Conservation (phyloP, 306 rosid genomes). For the Trifolium repens region DNA sequence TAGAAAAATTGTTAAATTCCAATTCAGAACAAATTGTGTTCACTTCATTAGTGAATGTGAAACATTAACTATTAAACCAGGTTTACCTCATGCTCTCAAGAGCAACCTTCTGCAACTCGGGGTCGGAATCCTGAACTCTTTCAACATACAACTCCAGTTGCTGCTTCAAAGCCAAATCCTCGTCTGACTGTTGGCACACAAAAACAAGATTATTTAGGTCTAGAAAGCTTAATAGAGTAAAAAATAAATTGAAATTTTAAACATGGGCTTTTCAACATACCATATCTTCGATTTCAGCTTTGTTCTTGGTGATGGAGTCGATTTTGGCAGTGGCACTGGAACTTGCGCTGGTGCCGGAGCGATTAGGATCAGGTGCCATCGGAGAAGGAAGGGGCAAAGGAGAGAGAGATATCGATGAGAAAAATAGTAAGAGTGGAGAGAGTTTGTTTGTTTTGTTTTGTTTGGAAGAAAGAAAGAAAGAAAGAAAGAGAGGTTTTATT, state of each 20-base stretch:
- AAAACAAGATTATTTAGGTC: constrained; percentile 6
- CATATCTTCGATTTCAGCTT: constrained; percentile 90
- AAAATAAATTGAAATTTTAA: background rate
- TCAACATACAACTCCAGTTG: constrained; percentile 92
- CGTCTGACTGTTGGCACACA: constrained; percentile 68
- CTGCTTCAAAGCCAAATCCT: constrained; percentile 94
- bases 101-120: constrained; percentile 81
- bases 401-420: too few relatives aligned
- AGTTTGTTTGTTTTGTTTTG: too few relatives aligned
- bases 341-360: constrained; percentile 54
- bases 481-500: too few relatives aligned
- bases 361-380: constrained; percentile 86
- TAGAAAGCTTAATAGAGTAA: constrained; percentile 4
- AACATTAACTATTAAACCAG: background rate
- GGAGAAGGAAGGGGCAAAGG: background rate
- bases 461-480: too few relatives aligned
- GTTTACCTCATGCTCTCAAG: constrained; percentile 94
- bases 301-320: constrained; percentile 70
- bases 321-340: constrained; percentile 59
- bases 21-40: constrained; percentile 2
- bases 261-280: constrained; percentile 45
- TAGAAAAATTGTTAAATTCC: background rate
- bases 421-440: too few relatives aligned
- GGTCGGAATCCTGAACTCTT: constrained; percentile 94
- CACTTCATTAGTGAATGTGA: too few relatives aligned